Percentiles rank a stretch among this genome's conserved stretches.
These are phyloP conservation scores for Coemansia sp. DNA, from an alignment of 192 early-diverging fungal genomes.

Conservation along the genomic window DNA sequence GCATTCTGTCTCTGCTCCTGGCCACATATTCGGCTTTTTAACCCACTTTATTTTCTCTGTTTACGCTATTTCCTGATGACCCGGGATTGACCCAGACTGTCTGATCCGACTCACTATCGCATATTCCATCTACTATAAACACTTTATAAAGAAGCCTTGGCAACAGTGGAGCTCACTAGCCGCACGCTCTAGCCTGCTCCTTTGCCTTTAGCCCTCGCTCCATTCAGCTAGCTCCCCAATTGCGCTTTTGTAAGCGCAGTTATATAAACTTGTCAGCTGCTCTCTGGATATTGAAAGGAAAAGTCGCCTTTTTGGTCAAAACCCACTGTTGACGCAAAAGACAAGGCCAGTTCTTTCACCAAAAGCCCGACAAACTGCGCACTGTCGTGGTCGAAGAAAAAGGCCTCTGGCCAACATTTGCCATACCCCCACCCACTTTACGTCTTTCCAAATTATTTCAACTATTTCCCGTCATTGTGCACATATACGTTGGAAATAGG, in stretches of 20 bases:
- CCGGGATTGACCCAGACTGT: not conserved
- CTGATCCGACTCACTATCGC: conserved; percentile 5
- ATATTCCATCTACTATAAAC: not conserved
- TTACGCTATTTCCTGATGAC: not conserved
- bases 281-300: not conserved
- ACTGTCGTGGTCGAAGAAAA: not conserved
- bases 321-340: not conserved
- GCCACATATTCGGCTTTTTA: not conserved
- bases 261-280: conserved; percentile 4
- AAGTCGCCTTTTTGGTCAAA: conserved; percentile 5
- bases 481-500: conserved; percentile 2
- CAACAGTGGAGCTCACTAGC: not conserved
- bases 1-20: not conserved
- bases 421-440: not conserved
- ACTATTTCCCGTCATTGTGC: conserved; percentile 1
- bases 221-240: not conserved
- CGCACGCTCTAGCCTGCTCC: not conserved
- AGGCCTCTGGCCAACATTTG: not conserved
- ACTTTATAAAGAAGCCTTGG: not conserved
- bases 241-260: conserved; percentile 3
- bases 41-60: not conserved
- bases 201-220: not conserved
- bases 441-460: conserved; percentile 7
- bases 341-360: conserved; percentile 7
- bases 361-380: conserved; percentile 3